A percentile compares a stretch with the other conserved stretches of the same genome.
Evolutionary conservation across 192 early-diverging fungal genomes (phyloP).

Genomic region (Umbelopsis ramanniana): DNA sequence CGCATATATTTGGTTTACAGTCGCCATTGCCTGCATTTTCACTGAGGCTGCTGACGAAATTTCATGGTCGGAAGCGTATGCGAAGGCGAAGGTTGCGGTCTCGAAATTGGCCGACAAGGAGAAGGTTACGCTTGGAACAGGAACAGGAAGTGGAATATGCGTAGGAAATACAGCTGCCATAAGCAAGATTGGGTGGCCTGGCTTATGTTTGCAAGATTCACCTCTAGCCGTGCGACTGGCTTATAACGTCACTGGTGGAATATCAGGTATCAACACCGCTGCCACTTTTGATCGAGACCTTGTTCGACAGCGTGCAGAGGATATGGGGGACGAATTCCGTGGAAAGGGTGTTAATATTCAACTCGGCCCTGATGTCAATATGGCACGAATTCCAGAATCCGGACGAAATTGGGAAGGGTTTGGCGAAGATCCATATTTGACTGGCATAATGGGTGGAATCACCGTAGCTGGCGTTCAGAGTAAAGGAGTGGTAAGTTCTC

Average conservation of each 20-base stretch:
- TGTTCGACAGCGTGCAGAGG: conserved; percentile 45
- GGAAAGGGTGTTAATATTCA: conserved; percentile 59
- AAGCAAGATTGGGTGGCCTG: conserved; percentile 46
- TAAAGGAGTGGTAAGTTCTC: conserved; percentile 22
- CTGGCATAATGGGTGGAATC: conserved; percentile 10
- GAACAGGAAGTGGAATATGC: conserved; percentile 49
- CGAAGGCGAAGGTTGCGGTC: conserved; percentile 30
- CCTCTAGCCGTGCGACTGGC: conserved; percentile 45
- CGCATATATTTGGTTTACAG: not conserved
- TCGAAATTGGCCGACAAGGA: conserved; percentile 43
- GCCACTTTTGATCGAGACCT: conserved; percentile 59
- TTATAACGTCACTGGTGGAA: conserved; percentile 44
- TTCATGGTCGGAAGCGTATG: conserved; percentile 31
- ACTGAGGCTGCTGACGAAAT: not conserved
- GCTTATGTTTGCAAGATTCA: conserved; percentile 56
- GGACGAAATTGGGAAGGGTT: conserved; percentile 29
- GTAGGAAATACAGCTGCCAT: conserved; percentile 52
- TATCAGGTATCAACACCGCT: conserved; percentile 60
- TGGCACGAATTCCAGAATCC: conserved; percentile 22
- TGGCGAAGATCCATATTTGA: conserved; percentile 35
- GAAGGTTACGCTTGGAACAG: conserved; percentile 54
- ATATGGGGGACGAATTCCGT: conserved; percentile 60
- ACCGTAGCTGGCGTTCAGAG: conserved; percentile 27
- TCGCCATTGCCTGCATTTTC: not conserved
- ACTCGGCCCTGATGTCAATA: conserved; percentile 49